Conservation (phyloP, 1,284 basidiomycete species). For the Meripilus lineatus region DNA sequence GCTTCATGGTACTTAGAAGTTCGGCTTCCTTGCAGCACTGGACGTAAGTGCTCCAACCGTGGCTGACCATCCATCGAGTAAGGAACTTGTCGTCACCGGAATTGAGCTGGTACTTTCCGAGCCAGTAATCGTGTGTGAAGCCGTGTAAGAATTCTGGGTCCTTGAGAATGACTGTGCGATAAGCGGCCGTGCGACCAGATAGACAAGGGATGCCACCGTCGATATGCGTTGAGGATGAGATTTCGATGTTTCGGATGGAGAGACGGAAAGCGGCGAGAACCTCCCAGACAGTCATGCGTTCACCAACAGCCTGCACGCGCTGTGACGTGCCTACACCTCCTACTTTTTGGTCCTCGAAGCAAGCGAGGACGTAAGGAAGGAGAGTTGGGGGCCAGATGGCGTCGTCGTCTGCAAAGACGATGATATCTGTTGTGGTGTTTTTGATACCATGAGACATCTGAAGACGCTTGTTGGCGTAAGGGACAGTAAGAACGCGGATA, state of each 20-base stretch:
- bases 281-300: conserved; percentile 88
- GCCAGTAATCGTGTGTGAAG: conserved; percentile 91
- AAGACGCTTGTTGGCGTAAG: conserved; percentile 88
- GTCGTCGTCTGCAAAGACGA: conserved; percentile 94
- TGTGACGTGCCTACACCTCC: conserved; percentile 90
- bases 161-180: conserved; percentile 89
- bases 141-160: conserved; percentile 89
- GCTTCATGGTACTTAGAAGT: conserved; percentile 90
- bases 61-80: conserved; percentile 94
- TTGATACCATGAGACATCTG: conserved; percentile 92
- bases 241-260: conserved; percentile 91
- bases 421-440: conserved; percentile 86
- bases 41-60: conserved; percentile 91
- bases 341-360: conserved; percentile 90
- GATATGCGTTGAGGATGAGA: conserved; percentile 83
- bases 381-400: conserved; percentile 92
- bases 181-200: conserved; percentile 87
- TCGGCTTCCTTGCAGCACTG: conserved; percentile 90
- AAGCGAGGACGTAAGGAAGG: conserved; percentile 80
- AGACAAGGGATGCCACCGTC: conserved; percentile 90
- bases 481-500: conserved; percentile 86
- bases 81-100: conserved; percentile 93
- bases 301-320: conserved; percentile 77
- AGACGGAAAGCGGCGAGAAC: conserved; percentile 88
- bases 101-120: conserved; percentile 89